A percentile compares a stretch with the other conserved stretches of the same genome.
Evolutionary conservation across 164 flowering plant species (phyloP).

Genomic region (Stephania yunnanensis): DNA sequence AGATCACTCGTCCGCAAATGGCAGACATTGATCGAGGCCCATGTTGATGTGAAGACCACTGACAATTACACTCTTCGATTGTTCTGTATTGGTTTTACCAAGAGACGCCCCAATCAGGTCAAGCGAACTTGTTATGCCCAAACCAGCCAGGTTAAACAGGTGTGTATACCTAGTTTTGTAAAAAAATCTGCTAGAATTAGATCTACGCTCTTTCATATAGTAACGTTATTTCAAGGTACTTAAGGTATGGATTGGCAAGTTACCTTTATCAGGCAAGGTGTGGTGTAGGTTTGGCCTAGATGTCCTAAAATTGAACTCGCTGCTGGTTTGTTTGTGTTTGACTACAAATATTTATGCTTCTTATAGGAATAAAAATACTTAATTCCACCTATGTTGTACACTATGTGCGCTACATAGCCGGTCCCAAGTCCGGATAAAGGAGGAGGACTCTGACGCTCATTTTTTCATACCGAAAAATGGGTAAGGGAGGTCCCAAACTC

Average conservation of each 20-base stretch:
- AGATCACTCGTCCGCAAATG: slow-evolving; percentile 39
- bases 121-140: slow-evolving; percentile 35
- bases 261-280: neutral
- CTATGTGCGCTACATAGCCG: no score
- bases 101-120: slow-evolving; percentile 36
- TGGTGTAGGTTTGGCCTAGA: neutral
- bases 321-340: neutral
- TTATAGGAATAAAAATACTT: no score
- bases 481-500: no score
- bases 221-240: neutral
- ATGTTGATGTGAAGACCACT: slow-evolving; percentile 37
- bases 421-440: no score
- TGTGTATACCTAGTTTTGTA: neutral
- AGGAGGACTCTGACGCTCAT: no score
- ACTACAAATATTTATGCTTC: neutral
- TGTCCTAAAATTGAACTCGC: neutral
- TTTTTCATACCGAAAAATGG: no score
- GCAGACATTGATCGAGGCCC: slow-evolving; percentile 42
- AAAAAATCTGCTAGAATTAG: neutral
- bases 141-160: slow-evolving; percentile 37
- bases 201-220: neutral
- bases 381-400: no score
- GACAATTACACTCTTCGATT: slow-evolving; percentile 28
- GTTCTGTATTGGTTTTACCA: slow-evolving; percentile 39
- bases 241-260: neutral